Conservation (phyloP, 805 yeast genomes). For the Metschnikowia henanensis region DNA sequence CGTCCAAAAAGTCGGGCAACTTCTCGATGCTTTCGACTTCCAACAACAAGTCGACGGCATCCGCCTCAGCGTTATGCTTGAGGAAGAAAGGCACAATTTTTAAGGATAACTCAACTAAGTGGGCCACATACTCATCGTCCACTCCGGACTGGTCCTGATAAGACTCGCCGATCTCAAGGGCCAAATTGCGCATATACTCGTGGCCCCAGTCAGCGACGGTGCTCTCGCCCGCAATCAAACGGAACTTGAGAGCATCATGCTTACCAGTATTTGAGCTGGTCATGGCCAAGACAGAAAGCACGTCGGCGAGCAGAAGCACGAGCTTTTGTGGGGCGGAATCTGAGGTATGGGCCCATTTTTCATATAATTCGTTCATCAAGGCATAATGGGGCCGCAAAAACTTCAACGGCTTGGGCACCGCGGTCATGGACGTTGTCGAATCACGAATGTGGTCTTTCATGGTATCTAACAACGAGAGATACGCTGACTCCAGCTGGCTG, state of each 20-base stretch:
- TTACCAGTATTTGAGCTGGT: constrained; percentile 83
- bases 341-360: constrained; percentile 53
- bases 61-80: constrained; percentile 96
- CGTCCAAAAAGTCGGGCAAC: constrained; percentile 82
- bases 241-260: constrained; percentile 75
- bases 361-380: constrained; percentile 61
- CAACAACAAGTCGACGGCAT: constrained; percentile 89
- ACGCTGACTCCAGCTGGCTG: constrained; percentile 43
- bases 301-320: constrained; percentile 72
- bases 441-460: constrained; percentile 81
- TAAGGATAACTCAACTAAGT: constrained; percentile 64
- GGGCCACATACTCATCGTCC: constrained; percentile 34
- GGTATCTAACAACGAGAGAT: constrained; percentile 60
- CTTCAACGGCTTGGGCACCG: constrained; percentile 98
- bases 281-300: constrained; percentile 92
- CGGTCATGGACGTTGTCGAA: constrained; percentile 98
- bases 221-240: constrained; percentile 59
- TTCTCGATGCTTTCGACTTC: constrained; percentile 88
- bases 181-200: constrained; percentile 94
- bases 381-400: constrained; percentile 88
- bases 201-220: constrained; percentile 93
- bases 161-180: constrained; percentile 91
- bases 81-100: constrained; percentile 86
- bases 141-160: constrained; percentile 51
- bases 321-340: constrained; percentile 31